A percentile compares a stretch with the other conserved stretches of the same genome.
Conservation (phyloP, 225 moss, liverwort and hornwort genomes). For the Physcomitrium patens region DNA sequence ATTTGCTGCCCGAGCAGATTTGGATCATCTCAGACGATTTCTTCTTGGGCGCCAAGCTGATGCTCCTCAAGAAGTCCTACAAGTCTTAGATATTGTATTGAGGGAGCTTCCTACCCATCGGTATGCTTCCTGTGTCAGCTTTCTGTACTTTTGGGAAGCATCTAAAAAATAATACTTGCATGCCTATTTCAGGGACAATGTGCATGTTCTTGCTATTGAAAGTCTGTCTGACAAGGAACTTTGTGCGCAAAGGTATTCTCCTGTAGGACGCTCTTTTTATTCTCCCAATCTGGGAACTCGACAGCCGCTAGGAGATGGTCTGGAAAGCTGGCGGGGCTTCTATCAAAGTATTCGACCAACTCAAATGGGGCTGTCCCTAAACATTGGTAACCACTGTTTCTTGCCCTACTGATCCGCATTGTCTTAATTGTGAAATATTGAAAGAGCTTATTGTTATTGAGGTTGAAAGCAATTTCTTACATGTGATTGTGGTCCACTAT, state of each 20-base stretch:
- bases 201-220: not conserved
- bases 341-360: constrained; percentile 98
- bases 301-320: constrained; percentile 88
- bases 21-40: constrained; percentile 94
- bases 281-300: constrained; percentile 88
- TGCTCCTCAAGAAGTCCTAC: constrained; percentile 95
- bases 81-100: constrained; percentile 91
- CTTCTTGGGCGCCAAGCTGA: constrained; percentile 88
- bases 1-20: constrained; percentile 90
- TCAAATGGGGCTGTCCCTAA: constrained; percentile 97
- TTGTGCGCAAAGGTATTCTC: constrained; percentile 65
- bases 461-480: not conserved
- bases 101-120: constrained; percentile 93
- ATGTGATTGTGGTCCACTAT: not conserved
- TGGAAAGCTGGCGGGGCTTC: constrained; percentile 98
- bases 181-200: not conserved
- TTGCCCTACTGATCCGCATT: not conserved
- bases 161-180: rapidly evolving
- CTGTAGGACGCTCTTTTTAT: constrained; percentile 97
- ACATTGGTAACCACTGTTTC: constrained; percentile 62
- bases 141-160: not conserved
- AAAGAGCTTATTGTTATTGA: no score
- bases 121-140: constrained; percentile 30
- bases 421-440: not conserved
- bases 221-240: not conserved